A percentile compares a stretch with the other conserved stretches of the same genome.
phyloP scores from a whole-genome alignment of 192 early-diverging fungal species.

The Lunasporangiospora selenospora region DNA sequence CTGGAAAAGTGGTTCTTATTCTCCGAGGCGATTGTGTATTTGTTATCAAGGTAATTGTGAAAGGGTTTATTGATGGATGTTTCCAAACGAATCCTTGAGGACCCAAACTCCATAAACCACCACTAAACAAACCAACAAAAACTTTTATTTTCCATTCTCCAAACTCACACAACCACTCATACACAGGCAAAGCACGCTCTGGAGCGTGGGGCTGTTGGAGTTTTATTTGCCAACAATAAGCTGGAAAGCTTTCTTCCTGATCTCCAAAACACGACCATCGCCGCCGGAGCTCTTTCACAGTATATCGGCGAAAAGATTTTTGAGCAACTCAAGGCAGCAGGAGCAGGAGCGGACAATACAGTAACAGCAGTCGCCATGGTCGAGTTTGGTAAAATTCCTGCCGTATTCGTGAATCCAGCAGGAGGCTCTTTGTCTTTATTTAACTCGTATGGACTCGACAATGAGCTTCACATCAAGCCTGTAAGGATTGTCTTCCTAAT shows the following conservation, averaged over 20 bases:
- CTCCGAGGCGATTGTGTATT: constrained; percentile 73
- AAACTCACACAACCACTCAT: not conserved
- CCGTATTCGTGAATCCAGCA: constrained; percentile 48
- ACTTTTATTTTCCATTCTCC: not conserved
- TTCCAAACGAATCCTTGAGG: no score
- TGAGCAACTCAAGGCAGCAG: constrained; percentile 47
- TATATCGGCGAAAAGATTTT: constrained; percentile 43
- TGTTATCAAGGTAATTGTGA: constrained; percentile 33
- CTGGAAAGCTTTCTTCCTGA: not conserved
- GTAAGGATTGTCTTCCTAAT: no score
- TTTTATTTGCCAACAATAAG: constrained; percentile 66
- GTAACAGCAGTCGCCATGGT: not conserved
- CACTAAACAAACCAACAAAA: no score
- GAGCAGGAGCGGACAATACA: constrained; percentile 10
- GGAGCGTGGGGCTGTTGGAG: constrained; percentile 68
- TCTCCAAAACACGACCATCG: constrained; percentile 46
- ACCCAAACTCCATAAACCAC: no score
- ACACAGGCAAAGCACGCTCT: constrained; percentile 59
- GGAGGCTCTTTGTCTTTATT: constrained; percentile 71
- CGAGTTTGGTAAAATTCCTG: constrained; percentile 3
- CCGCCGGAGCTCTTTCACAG: constrained; percentile 54
- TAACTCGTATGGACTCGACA: constrained; percentile 68
- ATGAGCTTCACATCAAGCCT: constrained; percentile 29
- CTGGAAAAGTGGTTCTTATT: constrained; percentile 62
- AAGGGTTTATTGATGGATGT: no score